Conservation (phyloP, 768 basidiomycete genomes). For the Termitomyces titanicus region DNA sequence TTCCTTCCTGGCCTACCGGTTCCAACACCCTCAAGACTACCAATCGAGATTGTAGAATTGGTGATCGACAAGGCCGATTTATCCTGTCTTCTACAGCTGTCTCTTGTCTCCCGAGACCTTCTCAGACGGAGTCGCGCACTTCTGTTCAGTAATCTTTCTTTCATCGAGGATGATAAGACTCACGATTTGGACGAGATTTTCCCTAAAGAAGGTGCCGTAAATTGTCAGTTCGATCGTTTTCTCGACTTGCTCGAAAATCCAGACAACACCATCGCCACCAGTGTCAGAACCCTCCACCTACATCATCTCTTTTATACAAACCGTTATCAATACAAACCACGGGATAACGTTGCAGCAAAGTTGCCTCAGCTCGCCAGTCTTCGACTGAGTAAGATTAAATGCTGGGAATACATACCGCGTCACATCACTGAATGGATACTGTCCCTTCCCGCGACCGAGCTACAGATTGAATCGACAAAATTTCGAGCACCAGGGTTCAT, state of each 20-base stretch:
- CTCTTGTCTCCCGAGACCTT: not conserved
- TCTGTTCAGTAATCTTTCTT: conserved; percentile 1
- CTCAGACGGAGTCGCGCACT: not conserved
- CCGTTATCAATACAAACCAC: not conserved
- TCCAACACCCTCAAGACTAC: not conserved
- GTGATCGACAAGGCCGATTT: not conserved
- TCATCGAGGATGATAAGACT: not conserved
- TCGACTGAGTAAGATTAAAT: not conserved
- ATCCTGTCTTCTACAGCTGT: not conserved
- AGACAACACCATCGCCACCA: conserved; percentile 1
- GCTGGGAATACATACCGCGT: not conserved
- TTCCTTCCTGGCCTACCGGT: not conserved
- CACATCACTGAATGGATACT: not conserved
- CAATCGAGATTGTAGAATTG: not conserved
- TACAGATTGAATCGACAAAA: not conserved
- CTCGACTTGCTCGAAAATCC: not conserved
- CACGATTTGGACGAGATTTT: too few relatives aligned
- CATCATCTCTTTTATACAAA: not conserved
- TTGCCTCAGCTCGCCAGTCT: not conserved
- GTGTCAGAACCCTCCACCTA: not conserved
- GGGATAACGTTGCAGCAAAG: not conserved
- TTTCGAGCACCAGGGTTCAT: not conserved
- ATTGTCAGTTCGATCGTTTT: not conserved
- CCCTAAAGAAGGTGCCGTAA: not conserved
- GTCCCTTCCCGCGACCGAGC: not conserved